phyloP scores from a whole-genome alignment of 352 stramenopile species.

The Phytophthora ramorum region DNA sequence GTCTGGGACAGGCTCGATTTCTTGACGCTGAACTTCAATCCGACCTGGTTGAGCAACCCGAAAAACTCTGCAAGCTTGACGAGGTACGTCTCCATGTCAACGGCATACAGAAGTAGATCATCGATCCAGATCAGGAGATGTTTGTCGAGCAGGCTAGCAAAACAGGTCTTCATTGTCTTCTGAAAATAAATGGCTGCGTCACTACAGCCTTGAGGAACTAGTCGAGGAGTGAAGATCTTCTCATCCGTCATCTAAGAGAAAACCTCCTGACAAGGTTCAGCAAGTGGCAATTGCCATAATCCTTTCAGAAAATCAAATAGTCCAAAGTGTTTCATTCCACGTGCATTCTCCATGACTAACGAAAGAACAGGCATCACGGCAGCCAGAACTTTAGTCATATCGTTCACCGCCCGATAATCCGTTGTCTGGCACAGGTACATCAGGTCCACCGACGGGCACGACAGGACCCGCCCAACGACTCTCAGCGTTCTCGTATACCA shows the following conservation, averaged over 20 bases:
- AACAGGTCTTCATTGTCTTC: constrained; percentile 13
- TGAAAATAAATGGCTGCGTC: constrained; percentile 13
- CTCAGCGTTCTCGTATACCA: constrained; percentile 10
- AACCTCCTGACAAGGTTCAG: constrained; percentile 5
- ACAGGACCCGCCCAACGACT: constrained; percentile 9
- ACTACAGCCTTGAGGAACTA: constrained; percentile 16
- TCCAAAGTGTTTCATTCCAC: constrained; percentile 10
- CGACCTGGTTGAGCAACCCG: constrained; percentile 17
- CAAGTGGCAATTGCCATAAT: constrained; percentile 3
- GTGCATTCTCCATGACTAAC: constrained; percentile 9
- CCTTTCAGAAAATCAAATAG: constrained; percentile 12
- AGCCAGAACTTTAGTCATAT: not conserved
- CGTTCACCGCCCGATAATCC: constrained; percentile 7
- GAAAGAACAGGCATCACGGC: constrained; percentile 12
- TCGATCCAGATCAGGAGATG: constrained; percentile 40
- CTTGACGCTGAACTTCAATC: constrained; percentile 28
- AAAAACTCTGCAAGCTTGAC: constrained; percentile 29
- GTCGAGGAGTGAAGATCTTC: constrained; percentile 26
- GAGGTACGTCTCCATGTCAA: constrained; percentile 24
- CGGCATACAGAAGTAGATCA: constrained; percentile 34
- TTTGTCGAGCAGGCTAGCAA: constrained; percentile 7
- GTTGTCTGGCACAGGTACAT: constrained; percentile 6
- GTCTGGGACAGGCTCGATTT: constrained; percentile 31
- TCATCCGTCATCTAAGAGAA: constrained; percentile 28
- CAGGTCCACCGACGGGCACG: not conserved